Conservation (phyloP, 441 rosid genomes). For the Cnidoscolus chayamansa region DNA sequence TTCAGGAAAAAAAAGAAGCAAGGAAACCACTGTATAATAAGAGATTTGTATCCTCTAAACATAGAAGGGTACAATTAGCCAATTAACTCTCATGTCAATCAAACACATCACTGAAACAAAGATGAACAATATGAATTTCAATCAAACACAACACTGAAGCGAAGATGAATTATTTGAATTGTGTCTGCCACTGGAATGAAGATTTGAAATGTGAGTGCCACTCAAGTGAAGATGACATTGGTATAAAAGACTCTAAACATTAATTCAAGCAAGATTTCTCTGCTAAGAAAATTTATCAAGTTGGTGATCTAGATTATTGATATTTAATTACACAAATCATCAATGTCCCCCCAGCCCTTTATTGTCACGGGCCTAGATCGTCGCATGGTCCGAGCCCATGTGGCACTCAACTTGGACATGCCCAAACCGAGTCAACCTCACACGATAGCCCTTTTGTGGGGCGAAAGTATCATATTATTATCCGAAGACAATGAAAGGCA, state of each 20-base stretch:
- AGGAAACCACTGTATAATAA: neutral
- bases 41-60: neutral
- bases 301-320: neutral
- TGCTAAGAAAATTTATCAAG: neutral
- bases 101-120: neutral
- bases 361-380: too few relatives aligned
- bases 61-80: neutral
- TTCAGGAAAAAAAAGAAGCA: neutral
- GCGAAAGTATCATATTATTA: too few relatives aligned
- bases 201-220: too few relatives aligned
- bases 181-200: too few relatives aligned
- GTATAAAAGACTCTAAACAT: neutral
- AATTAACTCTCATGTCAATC: neutral
- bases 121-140: neutral
- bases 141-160: neutral
- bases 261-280: neutral
- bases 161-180: neutral
- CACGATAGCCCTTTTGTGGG: too few relatives aligned
- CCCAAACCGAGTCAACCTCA: too few relatives aligned
- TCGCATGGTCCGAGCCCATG: too few relatives aligned
- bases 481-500: too few relatives aligned
- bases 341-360: neutral
- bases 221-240: neutral
- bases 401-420: too few relatives aligned
- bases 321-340: neutral